A percentile compares a stretch with the other conserved stretches of the same genome.
phyloP scores from a whole-genome alignment of 495 filamentous ascomycete species.

The Podospora pseudoanserina region DNA sequence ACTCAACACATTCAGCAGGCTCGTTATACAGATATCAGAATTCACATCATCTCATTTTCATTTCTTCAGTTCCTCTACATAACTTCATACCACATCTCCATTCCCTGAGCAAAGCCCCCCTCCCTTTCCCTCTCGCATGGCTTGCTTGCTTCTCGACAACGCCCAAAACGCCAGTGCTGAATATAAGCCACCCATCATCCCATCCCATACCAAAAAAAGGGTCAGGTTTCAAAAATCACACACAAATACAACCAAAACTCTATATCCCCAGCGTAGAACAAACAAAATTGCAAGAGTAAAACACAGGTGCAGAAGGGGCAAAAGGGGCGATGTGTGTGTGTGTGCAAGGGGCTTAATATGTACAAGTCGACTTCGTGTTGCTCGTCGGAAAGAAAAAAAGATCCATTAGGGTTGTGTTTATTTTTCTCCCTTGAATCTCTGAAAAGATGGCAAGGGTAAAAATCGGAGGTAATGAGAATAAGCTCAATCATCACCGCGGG shows the following conservation, averaged over 20 bases:
- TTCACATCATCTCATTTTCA: too few species aligned
- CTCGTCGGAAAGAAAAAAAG: background rate
- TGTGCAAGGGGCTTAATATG: too few species aligned
- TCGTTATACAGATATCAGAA: too few species aligned
- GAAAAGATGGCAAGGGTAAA: background rate
- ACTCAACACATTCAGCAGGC: too few species aligned
- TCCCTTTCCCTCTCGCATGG: background rate
- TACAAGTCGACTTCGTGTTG: too few species aligned
- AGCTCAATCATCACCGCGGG: background rate
- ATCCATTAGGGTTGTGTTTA: too few species aligned
- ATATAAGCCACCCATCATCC: background rate
- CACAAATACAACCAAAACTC: background rate
- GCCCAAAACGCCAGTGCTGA: background rate
- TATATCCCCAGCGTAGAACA: background rate
- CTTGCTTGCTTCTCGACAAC: background rate
- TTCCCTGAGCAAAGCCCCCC: too few species aligned
- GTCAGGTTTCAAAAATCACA: background rate
- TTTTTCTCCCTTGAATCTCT: too few species aligned
- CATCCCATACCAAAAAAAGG: background rate
- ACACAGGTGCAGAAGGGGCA: constrained; percentile 13
- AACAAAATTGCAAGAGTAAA: background rate
- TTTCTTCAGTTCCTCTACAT: too few species aligned
- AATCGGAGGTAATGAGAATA: background rate
- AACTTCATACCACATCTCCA: too few species aligned
- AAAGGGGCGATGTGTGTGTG: background rate